Evolutionary conservation across 2,329 filamentous ascomycete genomes (phyloP).

Genomic region (Xylaria digitata): DNA sequence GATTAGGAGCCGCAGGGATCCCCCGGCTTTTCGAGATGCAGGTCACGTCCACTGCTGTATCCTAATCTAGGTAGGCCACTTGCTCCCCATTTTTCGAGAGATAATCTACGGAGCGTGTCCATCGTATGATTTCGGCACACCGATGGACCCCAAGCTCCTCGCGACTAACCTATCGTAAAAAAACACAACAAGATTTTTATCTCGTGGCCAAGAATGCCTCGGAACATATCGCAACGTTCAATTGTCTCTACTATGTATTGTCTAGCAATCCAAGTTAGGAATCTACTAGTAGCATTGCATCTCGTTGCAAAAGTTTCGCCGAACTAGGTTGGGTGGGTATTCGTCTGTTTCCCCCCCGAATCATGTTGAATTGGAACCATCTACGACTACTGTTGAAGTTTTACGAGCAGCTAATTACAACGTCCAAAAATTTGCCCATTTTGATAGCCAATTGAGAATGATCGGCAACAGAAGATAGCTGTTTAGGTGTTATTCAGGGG

Average conservation of each 20-base stretch:
- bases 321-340: no score
- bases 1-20: constrained; percentile 26
- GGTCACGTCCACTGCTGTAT: not conserved
- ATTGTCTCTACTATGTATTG: not conserved
- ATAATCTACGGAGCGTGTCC: constrained; percentile 12
- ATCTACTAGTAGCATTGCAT: not conserved
- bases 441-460: constrained; percentile 12
- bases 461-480: constrained; percentile 8
- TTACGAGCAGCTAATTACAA: constrained; percentile 4
- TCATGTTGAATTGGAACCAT: not conserved
- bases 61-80: not conserved
- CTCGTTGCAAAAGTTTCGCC: not conserved
- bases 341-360: not conserved
- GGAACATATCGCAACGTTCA: constrained; percentile 15
- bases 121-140: constrained; percentile 29
- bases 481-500: constrained; percentile 28
- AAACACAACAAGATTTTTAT: constrained; percentile 2
- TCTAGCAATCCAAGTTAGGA: not conserved
- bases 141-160: constrained; percentile 7
- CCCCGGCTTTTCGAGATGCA: constrained; percentile 9
- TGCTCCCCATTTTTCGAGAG: constrained; percentile 12
- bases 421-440: not conserved
- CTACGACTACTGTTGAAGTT: not conserved
- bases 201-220: constrained; percentile 8
- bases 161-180: not conserved